Evolutionary conservation across 2,329 filamentous ascomycete species (phyloP), one percentile per base, ranked within the genome.

Genomic region (Cladorrhinum sp.): DNA sequence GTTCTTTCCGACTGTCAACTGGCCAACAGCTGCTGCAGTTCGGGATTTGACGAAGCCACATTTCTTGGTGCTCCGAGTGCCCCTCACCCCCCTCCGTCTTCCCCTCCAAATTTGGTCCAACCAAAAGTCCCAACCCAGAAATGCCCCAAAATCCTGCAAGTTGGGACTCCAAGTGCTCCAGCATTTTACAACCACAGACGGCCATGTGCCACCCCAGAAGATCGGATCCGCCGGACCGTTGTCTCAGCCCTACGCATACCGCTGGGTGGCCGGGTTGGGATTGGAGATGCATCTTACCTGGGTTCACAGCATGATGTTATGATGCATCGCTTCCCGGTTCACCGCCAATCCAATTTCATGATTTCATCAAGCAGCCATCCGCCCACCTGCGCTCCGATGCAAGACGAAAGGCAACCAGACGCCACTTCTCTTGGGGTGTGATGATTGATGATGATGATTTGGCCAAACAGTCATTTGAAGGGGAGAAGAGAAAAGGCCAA

Each of bases 161-260:
- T 21, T 46, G 23, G 12, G 16, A 24, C 16, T 57, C 26, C 26
- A 28, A n/a, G n/a, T n/a, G n/a, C n/a, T n/a, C 23, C 42, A 46
- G n/a, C n/a, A 20, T 46, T 46, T 18, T 36, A 9, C 33, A 36
- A 36, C 33, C 33, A 16, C 33, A 36, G 33, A 12, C 8, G 33
- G 33, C 33, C 33, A 36, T 36, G 39, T 56, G 21, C 48, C 26
- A 61, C 42, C 20, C 48, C 23, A 57, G 48, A 46, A 18, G 42
- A 53, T 54, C 46, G 51, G 58, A 39, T 36, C 14, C 30, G 23
- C 33, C 57, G 54, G 57, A 52, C 55, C 57, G 42, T 56, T 51
- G 57, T 60, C 57, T 64, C 64, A 64, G 64, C 62, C 64, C 60
- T 62, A 65, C 60, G n/a, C 49, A 46, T 12, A 20, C 18, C 42